Conservation (phyloP, 1,284 basidiomycete genomes). For the Leccinum pachyderme region DNA sequence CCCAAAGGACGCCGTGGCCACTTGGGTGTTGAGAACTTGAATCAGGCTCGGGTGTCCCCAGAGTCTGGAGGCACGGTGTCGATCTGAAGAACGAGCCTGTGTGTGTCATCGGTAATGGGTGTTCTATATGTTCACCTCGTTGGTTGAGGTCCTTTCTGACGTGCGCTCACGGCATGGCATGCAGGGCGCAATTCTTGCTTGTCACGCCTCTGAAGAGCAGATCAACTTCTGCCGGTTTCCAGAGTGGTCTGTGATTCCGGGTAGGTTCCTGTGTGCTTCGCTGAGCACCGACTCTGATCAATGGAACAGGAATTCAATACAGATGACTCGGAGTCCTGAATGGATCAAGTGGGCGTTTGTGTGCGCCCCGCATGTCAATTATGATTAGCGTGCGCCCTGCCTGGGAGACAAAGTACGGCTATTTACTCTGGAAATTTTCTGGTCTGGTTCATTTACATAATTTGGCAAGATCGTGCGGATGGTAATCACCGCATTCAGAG, state of each 20-base stretch:
- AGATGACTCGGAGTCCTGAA: neutral
- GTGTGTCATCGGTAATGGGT: conserved; percentile 65
- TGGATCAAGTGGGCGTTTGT: conserved; percentile 5
- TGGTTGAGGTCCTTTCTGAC: conserved; percentile 9
- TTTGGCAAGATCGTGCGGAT: conserved; percentile 1
- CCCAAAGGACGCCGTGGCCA: conserved; percentile 38
- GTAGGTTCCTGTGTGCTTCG: conserved; percentile 31
- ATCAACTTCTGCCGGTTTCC: conserved; percentile 54
- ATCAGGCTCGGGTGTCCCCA: conserved; percentile 35
- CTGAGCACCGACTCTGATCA: neutral
- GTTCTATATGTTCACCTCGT: conserved; percentile 42
- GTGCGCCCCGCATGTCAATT: conserved; percentile 35
- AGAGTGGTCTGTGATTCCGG: conserved; percentile 48
- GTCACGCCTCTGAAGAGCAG: conserved; percentile 46
- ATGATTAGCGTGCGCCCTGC: conserved; percentile 38
- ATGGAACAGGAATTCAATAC: neutral
- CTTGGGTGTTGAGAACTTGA: conserved; percentile 39
- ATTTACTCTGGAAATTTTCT: neutral
- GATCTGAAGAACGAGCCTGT: conserved; percentile 51
- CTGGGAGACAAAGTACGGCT: neutral
- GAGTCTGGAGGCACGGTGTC: conserved; percentile 53
- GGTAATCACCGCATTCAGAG: conserved; percentile 6
- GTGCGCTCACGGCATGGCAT: conserved; percentile 9
- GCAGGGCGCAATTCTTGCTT: conserved; percentile 55
- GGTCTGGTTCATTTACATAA: conserved; percentile 5